Percentiles rank a stretch among this genome's conserved stretches.
phyloP scores from a whole-genome alignment of 768 basidiomycete genomes.

The Lepiota venenata region DNA sequence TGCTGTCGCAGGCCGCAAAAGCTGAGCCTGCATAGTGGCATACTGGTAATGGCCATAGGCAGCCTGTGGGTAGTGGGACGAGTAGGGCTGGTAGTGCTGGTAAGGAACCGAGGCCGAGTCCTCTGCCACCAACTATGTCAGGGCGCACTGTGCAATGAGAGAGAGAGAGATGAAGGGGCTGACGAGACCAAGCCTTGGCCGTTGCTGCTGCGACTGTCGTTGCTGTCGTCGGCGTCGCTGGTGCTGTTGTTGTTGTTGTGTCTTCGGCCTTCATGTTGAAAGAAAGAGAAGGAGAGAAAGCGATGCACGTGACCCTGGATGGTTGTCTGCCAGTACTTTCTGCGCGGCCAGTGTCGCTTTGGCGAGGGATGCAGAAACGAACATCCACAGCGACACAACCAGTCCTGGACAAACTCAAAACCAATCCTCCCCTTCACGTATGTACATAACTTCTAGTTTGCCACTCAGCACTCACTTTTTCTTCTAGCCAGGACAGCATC shows the following conservation, averaged over 20 bases:
- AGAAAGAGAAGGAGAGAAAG: neutral
- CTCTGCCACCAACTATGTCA: slow-evolving; percentile 23
- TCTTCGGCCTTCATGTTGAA: slow-evolving; percentile 6
- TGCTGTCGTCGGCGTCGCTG: slow-evolving; percentile 9
- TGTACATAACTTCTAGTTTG: slow-evolving; percentile 9
- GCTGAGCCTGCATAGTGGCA: slow-evolving; percentile 25
- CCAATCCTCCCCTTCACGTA: slow-evolving; percentile 36
- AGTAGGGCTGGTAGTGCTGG: slow-evolving; percentile 44
- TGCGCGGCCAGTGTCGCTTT: slow-evolving; percentile 64
- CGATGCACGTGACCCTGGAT: slow-evolving; percentile 5
- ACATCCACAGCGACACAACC: slow-evolving; percentile 39
- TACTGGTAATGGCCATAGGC: slow-evolving; percentile 48
- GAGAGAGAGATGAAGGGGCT: neutral
- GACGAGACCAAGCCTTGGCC: neutral
- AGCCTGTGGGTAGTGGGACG: slow-evolving; percentile 41
- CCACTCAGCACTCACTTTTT: neutral
- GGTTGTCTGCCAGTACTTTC: slow-evolving; percentile 60
- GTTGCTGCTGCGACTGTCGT: slow-evolving; percentile 7
- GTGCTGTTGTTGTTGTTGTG: neutral
- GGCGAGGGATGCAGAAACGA: slow-evolving; percentile 65
- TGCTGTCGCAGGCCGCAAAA: slow-evolving; percentile 19
- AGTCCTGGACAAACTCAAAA: slow-evolving; percentile 36
- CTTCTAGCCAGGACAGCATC: slow-evolving; percentile 56
- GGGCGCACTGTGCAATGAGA: slow-evolving; percentile 13
- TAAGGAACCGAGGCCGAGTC: slow-evolving; percentile 37